Evolutionary conservation across 129 eudicot species (phyloP).

Genomic region (Mikania micrantha): DNA sequence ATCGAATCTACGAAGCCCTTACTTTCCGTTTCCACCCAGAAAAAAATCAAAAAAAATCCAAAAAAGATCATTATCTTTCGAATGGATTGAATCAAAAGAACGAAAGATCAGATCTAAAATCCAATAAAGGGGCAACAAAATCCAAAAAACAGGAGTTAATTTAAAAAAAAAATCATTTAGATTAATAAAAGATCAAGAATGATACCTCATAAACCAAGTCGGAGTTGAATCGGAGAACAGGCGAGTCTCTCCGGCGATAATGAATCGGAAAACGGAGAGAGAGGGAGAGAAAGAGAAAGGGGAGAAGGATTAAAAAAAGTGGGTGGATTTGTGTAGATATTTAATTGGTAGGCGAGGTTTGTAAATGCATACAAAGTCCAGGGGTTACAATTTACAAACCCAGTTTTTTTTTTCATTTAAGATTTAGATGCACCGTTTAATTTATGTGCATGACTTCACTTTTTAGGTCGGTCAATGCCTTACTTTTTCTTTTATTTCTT

Average conservation of each 20-base stretch:
- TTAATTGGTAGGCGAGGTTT: conserved; percentile 24
- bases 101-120: conserved; percentile 32
- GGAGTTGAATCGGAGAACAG: conserved; percentile 34
- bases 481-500: not conserved
- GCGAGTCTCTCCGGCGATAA: conserved; percentile 34
- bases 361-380: not conserved
- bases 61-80: not conserved
- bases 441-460: not conserved
- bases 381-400: not conserved
- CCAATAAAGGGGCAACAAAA: conserved; percentile 7
- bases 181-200: not conserved
- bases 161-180: not conserved
- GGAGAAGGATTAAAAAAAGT: not conserved
- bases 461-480: not conserved
- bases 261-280: conserved; percentile 16
- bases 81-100: not conserved
- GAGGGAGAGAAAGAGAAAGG: no score
- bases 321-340: conserved; percentile 18
- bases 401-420: not conserved
- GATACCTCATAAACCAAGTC: conserved; percentile 72
- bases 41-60: not conserved
- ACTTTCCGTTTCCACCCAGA: conserved; percentile 3
- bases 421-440: not conserved
- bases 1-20: conserved; percentile 16
- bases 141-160: not conserved